phyloP scores from a whole-genome alignment of 163 green algal genomes.

The Chloroidium sp. region DNA sequence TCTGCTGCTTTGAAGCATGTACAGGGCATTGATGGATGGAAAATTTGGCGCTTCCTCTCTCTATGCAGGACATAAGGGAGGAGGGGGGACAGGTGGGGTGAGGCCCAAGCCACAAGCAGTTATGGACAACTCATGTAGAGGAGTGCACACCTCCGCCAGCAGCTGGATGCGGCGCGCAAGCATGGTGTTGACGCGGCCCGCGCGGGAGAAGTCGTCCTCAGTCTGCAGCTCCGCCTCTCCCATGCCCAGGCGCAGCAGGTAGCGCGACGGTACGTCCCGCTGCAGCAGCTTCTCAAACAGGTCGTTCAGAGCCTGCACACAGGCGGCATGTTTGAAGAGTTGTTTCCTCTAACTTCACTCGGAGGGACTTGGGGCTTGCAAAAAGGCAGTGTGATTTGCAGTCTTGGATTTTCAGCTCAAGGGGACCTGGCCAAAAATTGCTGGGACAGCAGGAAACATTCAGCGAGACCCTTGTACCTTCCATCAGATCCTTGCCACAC shows the following conservation, averaged over 20 bases:
- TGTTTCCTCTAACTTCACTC: conserved; percentile 5
- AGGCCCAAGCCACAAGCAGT: too few relatives aligned
- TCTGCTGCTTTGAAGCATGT: too few relatives aligned
- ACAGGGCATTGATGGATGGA: too few relatives aligned
- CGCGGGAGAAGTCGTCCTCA: conserved; percentile 77
- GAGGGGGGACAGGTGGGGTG: too few relatives aligned
- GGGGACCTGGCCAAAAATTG: conserved; percentile 22
- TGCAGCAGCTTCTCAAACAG: conserved; percentile 92
- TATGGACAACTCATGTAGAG: too few relatives aligned
- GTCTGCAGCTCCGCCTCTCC: conserved; percentile 90
- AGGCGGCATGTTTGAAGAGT: too few relatives aligned
- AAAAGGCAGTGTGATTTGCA: conserved; percentile 50
- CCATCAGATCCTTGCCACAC: too few relatives aligned
- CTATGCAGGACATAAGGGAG: too few relatives aligned
- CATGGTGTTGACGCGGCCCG: conserved; percentile 91
- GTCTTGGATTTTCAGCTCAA: conserved; percentile 90
- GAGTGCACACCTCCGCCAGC: conserved; percentile 63
- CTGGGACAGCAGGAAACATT: too few relatives aligned
- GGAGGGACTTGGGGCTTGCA: too few relatives aligned
- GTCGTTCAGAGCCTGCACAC: conserved; percentile 73
- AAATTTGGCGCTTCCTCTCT: too few relatives aligned
- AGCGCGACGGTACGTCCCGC: conserved; percentile 81
- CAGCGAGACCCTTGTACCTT: too few relatives aligned
- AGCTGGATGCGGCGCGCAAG: conserved; percentile 80
- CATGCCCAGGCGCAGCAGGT: conserved; percentile 94